Evolutionary conservation across 306 rosid species (phyloP).

Genomic region (Echinosophora koreensis): DNA sequence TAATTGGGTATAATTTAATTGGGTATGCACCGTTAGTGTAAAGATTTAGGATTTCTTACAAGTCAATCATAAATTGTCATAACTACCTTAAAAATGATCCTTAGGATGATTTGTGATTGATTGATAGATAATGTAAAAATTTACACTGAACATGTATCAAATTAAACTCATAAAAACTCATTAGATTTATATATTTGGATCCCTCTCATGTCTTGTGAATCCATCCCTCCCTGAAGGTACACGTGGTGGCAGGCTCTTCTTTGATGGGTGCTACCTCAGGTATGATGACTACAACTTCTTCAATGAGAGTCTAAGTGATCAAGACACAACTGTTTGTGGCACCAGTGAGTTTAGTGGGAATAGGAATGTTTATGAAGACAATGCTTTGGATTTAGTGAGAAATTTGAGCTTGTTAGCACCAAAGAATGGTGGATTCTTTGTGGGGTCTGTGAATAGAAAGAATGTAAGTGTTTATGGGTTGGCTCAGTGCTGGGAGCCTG

Average conservation of each 20-base stretch:
- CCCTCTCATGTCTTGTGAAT: no score
- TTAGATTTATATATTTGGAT: no score
- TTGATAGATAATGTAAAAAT: no score
- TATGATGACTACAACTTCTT: constrained; percentile 67
- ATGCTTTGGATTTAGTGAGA: constrained; percentile 57
- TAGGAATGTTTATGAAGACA: constrained; percentile 44
- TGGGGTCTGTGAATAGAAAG: constrained; percentile 43
- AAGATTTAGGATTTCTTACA: no score
- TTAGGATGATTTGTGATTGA: no score
- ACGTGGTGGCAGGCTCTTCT: constrained; percentile 65
- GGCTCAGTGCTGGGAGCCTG: constrained; percentile 82
- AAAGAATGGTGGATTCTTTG: constrained; percentile 57
- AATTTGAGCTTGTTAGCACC: constrained; percentile 65
- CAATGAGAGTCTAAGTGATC: constrained; percentile 47
- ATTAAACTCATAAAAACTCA: no score
- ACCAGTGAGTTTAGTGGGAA: constrained; percentile 38
- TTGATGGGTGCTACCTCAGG: constrained; percentile 72
- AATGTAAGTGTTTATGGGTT: constrained; percentile 67
- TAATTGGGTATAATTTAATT: no score
- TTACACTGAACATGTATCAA: no score
- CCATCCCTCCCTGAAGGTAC: constrained; percentile 28
- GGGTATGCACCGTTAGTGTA: no score
- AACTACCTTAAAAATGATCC: no score
- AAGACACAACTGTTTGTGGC: constrained; percentile 59
- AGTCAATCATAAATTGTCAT: no score